phyloP scores from a whole-genome alignment of 1,284 basidiomycete genomes.

The Malassezia obtusa region DNA sequence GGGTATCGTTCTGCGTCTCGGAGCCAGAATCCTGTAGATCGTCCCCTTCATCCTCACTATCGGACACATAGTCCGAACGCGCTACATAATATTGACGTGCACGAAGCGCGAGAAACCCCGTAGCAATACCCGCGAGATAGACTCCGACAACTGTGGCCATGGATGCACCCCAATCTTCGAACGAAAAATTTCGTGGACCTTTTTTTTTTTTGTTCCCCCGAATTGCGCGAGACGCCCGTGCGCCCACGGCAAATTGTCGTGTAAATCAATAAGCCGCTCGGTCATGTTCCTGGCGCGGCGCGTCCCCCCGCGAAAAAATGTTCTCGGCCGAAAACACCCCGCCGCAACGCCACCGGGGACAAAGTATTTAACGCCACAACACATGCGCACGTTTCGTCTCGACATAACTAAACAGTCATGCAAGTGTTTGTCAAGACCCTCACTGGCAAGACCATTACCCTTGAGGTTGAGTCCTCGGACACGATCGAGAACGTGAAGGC shows the following conservation, averaged over 20 bases:
- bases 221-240: background rate
- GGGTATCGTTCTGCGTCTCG: background rate
- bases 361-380: background rate
- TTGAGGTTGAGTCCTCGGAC: conserved; percentile 79
- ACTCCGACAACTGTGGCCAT: background rate
- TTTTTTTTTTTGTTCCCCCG: background rate
- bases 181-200: background rate
- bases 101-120: background rate
- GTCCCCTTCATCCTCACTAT: background rate
- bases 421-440: conserved; percentile 56
- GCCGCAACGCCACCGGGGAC: background rate
- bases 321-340: conserved; percentile 6
- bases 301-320: background rate
- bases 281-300: background rate
- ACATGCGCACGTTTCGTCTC: no score
- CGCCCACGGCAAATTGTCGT: no score
- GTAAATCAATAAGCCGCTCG: background rate
- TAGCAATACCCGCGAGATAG: background rate
- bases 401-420: conserved; percentile 25
- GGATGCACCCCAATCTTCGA: background rate
- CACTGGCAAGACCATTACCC: conserved; percentile 94
- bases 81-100: no score
- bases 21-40: background rate
- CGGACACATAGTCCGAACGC: background rate
- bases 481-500: conserved; percentile 74